Conservation (phyloP, 306 rosid species). For the Glycyrrhiza uralensis region DNA sequence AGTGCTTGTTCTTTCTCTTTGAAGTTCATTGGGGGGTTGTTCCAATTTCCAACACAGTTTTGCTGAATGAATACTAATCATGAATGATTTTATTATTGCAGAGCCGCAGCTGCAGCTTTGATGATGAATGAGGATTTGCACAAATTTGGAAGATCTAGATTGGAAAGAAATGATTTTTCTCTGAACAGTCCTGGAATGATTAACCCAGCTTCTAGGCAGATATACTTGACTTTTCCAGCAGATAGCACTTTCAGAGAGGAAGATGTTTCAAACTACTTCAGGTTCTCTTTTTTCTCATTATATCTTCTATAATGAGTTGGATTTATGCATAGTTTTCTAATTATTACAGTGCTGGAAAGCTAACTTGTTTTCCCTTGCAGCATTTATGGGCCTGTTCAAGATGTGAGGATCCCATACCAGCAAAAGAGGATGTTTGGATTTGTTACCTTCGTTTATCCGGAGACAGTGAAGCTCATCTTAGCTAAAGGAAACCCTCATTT, state of each 20-base stretch:
- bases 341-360: not conserved
- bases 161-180: slow-evolving; percentile 68
- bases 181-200: slow-evolving; percentile 65
- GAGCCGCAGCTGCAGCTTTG: slow-evolving; percentile 75
- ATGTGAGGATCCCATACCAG: slow-evolving; percentile 98
- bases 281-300: slow-evolving; percentile 52
- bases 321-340: not conserved
- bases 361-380: slow-evolving; percentile 27
- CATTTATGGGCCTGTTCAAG: slow-evolving; percentile 93
- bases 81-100: slow-evolving; percentile 26
- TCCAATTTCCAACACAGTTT: not conserved
- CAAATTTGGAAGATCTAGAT: slow-evolving; percentile 70
- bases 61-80: not conserved
- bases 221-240: slow-evolving; percentile 89
- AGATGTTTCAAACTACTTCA: slow-evolving; percentile 94
- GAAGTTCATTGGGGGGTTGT: not conserved
- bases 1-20: not conserved
- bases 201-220: slow-evolving; percentile 95
- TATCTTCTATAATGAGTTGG: not conserved
- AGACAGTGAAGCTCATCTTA: slow-evolving; percentile 85
- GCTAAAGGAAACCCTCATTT: slow-evolving; percentile 98
- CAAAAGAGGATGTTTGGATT: slow-evolving; percentile 98
- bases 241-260: slow-evolving; percentile 97
- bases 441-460: slow-evolving; percentile 87
- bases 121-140: slow-evolving; percentile 89